Evolutionary conservation across 2,329 filamentous ascomycete species (phyloP), one percentile per base, ranked within the genome.

Genomic region (Diaporthe amygdali): DNA sequence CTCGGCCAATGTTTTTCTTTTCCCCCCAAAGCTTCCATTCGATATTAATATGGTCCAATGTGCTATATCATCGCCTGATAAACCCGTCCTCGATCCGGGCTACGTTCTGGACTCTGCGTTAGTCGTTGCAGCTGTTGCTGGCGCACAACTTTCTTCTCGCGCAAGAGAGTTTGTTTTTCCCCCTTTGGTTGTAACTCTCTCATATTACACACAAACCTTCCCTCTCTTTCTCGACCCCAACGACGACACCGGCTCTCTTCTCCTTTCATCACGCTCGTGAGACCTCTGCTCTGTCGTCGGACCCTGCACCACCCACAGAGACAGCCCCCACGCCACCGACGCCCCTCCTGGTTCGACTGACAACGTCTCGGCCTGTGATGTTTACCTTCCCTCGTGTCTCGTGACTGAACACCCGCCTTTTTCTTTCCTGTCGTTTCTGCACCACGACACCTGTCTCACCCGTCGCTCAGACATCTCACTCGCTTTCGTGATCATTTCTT

Each of bases 231-330:
- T 14, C 55, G 6, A 20, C 34, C 44, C 32, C 52, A 30, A 44
- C 41, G 27, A 47, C 17, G n/a, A 27, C 55, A 15, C 49, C 5
- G 37, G 15, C 30, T 20, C 20, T 25, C 14, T 14, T 47, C 59
- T 61, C 70, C 54, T 70, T 69, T 72, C 67, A 70, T 59, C 51
- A 63, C 63, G 51, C 59, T 66, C 41, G 70, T 69, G 66, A 71
- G 30, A 69, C 70, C 47, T 34, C 25, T n/a, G 37, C 56, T 66
- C 25, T n/a, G 37, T 52, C 59, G 59, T 55, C 49, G 41, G 41
- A 46, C 56, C 54, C n/a, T 72, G 70, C 56, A 59, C 59, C 41
- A 72, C 51, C 49, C 10, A 15, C 49, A 56, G 25, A 49, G 34
- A 52, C 70, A 70, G 22, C 27, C 70, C 39, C 44, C 34, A 37